phyloP scores from a whole-genome alignment of 805 yeast genomes.

The Sugiyamaella americana region DNA sequence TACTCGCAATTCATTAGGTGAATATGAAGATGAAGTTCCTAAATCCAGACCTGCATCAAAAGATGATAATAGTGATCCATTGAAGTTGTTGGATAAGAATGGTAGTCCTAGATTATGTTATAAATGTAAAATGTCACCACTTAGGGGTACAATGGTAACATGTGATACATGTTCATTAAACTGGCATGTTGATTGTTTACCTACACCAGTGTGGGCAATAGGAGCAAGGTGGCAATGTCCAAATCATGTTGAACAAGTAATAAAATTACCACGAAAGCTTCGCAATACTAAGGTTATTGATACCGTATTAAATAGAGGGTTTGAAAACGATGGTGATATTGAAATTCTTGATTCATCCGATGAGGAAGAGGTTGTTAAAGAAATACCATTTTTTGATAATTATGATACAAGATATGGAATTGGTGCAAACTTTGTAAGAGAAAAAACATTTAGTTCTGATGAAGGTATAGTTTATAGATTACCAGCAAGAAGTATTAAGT shows the following conservation, averaged over 20 bases:
- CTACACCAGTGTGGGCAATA: conserved; percentile 68
- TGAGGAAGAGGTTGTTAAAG: conserved; percentile 23
- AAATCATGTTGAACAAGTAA: conserved; percentile 53
- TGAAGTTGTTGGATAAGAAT: conserved; percentile 51
- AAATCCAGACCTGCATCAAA: conserved; percentile 25
- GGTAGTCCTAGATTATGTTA: conserved; percentile 70
- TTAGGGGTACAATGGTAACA: conserved; percentile 50
- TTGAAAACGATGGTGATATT: conserved; percentile 49
- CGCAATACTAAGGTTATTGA: conserved; percentile 49
- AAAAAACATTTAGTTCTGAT: conserved; percentile 23
- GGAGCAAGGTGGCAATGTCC: conserved; percentile 92
- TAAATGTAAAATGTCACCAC: conserved; percentile 67
- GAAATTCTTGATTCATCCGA: conserved; percentile 45
- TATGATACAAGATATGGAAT: conserved; percentile 34
- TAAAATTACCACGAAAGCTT: conserved; percentile 31
- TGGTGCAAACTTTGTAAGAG: conserved; percentile 31
- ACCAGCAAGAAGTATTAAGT: conserved; percentile 59
- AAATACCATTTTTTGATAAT: conserved; percentile 27
- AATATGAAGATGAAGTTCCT: conserved; percentile 59
- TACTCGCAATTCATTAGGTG: conserved; percentile 58
- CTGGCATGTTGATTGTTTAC: conserved; percentile 87
- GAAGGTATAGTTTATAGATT: conserved; percentile 50
- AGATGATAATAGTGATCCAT: conserved; percentile 17
- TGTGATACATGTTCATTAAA: conserved; percentile 80
- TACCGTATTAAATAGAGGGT: conserved; percentile 48